A percentile compares a stretch with the other conserved stretches of the same genome.
phyloP scores from a whole-genome alignment of 768 basidiomycete species.

The Mycena galopus region DNA sequence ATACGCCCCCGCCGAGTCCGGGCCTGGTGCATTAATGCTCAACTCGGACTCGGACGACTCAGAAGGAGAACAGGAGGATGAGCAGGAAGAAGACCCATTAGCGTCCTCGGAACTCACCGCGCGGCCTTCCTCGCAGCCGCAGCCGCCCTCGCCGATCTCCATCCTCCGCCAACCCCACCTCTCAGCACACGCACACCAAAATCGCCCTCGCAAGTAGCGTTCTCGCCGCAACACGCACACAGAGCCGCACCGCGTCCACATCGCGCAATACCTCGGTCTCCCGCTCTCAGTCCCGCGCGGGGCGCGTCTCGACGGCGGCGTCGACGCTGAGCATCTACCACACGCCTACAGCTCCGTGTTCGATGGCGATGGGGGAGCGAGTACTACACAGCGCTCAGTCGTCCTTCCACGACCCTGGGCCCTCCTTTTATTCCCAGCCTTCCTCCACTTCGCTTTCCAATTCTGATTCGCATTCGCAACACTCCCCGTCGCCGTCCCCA shows the following conservation, averaged over 20 bases:
- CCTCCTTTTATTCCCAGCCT: no score
- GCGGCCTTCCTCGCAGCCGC: slow-evolving; percentile 24
- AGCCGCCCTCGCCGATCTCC: slow-evolving; percentile 38
- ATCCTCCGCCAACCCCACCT: slow-evolving; percentile 46
- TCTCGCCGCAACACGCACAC: slow-evolving; percentile 38
- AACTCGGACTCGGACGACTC: slow-evolving; percentile 10
- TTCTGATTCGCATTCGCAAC: no score
- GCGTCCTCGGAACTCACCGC: slow-evolving; percentile 39
- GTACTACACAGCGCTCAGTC: slow-evolving; percentile 68
- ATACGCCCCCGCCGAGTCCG: slow-evolving; percentile 33
- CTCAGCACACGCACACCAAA: slow-evolving; percentile 31
- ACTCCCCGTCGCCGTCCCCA: no score
- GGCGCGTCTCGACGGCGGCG: slow-evolving; percentile 55
- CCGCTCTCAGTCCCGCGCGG: slow-evolving; percentile 47
- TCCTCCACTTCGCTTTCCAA: no score
- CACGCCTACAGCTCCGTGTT: slow-evolving; percentile 74
- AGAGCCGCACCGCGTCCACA: not conserved
- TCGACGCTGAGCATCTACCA: slow-evolving; percentile 72
- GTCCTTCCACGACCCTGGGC: no score
- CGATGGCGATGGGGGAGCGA: slow-evolving; percentile 51
- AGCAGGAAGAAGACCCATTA: slow-evolving; percentile 29
- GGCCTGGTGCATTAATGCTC: not conserved
- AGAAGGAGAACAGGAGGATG: slow-evolving; percentile 1
- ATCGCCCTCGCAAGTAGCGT: slow-evolving; percentile 55
- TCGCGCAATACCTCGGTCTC: not conserved